Evolutionary conservation across 192 early-diverging fungal genomes (phyloP).

Genomic region (Podila minutissima): DNA sequence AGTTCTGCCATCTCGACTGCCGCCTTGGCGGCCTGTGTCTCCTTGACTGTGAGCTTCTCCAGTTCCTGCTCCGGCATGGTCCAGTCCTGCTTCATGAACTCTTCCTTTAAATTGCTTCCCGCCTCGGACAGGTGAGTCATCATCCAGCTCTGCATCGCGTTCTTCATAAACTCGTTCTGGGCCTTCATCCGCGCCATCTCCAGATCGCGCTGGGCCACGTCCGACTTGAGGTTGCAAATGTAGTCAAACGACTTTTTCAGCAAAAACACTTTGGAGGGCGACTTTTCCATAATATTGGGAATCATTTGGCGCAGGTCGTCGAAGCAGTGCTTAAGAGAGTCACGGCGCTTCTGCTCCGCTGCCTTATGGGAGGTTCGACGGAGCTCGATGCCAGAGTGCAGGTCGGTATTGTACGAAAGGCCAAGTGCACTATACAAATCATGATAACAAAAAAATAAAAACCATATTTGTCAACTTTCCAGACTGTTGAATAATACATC

Average conservation of each 20-base stretch:
- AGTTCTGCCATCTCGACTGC: conserved; percentile 29
- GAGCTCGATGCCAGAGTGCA: conserved; percentile 81
- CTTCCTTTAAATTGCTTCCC: neutral
- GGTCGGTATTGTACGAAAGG: conserved; percentile 76
- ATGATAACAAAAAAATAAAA: conserved; percentile 1
- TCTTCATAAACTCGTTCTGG: conserved; percentile 41
- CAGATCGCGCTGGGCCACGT: conserved; percentile 42
- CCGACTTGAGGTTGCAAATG: conserved; percentile 42
- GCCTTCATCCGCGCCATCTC: conserved; percentile 36
- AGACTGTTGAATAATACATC: neutral
- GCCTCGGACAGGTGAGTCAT: conserved; percentile 17
- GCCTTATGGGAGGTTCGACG: conserved; percentile 93
- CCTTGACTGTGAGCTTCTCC: conserved; percentile 20
- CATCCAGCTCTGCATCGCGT: conserved; percentile 40
- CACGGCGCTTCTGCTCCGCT: conserved; percentile 95
- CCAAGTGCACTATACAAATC: conserved; percentile 64
- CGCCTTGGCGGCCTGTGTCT: conserved; percentile 9
- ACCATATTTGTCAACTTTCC: conserved; percentile 1
- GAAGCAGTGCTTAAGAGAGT: conserved; percentile 92
- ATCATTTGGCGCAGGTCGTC: conserved; percentile 80
- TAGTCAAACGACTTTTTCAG: conserved; percentile 50
- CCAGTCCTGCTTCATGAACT: conserved; percentile 25
- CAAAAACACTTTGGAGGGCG: conserved; percentile 45
- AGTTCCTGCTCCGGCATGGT: conserved; percentile 24
- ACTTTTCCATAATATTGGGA: conserved; percentile 58